Conservation (phyloP, 2,329 filamentous ascomycete species). For the Ophiocordyceps robertsii region DNA sequence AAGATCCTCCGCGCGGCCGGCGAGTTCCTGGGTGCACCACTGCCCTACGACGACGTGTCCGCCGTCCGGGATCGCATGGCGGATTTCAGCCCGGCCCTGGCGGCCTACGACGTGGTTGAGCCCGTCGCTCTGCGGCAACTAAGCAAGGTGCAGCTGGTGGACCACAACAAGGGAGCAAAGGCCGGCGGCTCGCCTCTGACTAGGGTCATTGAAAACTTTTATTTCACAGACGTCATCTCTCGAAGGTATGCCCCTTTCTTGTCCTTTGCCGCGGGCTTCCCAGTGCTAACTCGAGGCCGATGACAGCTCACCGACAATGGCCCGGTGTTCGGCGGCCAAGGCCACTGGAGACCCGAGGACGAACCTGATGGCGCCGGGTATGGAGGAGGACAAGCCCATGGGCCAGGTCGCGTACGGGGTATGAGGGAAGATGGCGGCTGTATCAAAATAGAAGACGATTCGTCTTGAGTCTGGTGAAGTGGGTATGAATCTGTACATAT, state of each 20-base stretch:
- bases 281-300: slow-evolving; percentile 9
- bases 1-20: slow-evolving; percentile 92
- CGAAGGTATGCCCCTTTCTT: slow-evolving; percentile 53
- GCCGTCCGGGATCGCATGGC: slow-evolving; percentile 84
- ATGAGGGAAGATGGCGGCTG: slow-evolving; percentile 17
- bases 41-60: slow-evolving; percentile 89
- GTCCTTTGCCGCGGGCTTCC: slow-evolving; percentile 3
- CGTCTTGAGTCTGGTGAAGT: slow-evolving; percentile 12
- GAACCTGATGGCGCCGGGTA: slow-evolving; percentile 65
- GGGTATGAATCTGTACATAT: slow-evolving; percentile 24
- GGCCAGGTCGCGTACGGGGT: slow-evolving; percentile 47
- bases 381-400: slow-evolving; percentile 47
- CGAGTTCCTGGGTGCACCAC: slow-evolving; percentile 76
- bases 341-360: slow-evolving; percentile 64
- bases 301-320: slow-evolving; percentile 88
- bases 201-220: slow-evolving; percentile 90
- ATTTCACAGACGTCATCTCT: slow-evolving; percentile 94
- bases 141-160: slow-evolving; percentile 88
- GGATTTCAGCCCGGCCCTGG: slow-evolving; percentile 82
- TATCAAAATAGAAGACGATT: slow-evolving; percentile 22
- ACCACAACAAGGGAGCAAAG: slow-evolving; percentile 85
- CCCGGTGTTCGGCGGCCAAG: slow-evolving; percentile 89
- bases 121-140: slow-evolving; percentile 58
- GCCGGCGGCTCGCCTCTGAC: slow-evolving; percentile 60
- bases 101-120: slow-evolving; percentile 85